Evolutionary conservation across 306 rosid species (phyloP).

Genomic region (Pterocarpus macrocarpus): DNA sequence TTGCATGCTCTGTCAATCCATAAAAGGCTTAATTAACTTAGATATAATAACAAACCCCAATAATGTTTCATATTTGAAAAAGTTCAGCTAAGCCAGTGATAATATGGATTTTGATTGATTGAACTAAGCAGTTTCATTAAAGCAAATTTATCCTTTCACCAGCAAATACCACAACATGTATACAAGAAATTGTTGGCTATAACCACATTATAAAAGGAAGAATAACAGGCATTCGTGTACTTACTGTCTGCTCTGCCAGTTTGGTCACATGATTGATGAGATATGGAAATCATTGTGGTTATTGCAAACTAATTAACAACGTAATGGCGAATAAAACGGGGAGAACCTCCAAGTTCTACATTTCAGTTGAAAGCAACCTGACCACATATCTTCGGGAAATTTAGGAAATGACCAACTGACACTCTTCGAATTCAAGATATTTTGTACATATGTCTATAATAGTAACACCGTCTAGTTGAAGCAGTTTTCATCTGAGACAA

Average conservation of each 20-base stretch:
- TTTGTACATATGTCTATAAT: background rate
- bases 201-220: background rate
- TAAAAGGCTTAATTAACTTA: conserved; percentile 1
- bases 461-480: background rate
- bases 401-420: background rate
- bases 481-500: conserved; percentile 36
- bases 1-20: conserved; percentile 60
- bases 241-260: background rate
- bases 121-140: background rate
- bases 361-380: conserved; percentile 37
- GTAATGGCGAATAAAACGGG: conserved; percentile 1
- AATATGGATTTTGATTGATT: conserved; percentile 17
- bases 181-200: background rate
- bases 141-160: background rate
- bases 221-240: background rate
- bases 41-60: conserved; percentile 18
- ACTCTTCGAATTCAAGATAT: conserved; percentile 7
- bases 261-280: background rate
- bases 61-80: background rate
- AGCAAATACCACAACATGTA: background rate
- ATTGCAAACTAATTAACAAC: background rate
- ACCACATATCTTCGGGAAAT: conserved; percentile 21
- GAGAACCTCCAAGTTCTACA: conserved; percentile 48
- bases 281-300: conserved; percentile 9
- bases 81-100: background rate